Conservation (phyloP, 495 filamentous ascomycete genomes). For the Podospora appendiculata region DNA sequence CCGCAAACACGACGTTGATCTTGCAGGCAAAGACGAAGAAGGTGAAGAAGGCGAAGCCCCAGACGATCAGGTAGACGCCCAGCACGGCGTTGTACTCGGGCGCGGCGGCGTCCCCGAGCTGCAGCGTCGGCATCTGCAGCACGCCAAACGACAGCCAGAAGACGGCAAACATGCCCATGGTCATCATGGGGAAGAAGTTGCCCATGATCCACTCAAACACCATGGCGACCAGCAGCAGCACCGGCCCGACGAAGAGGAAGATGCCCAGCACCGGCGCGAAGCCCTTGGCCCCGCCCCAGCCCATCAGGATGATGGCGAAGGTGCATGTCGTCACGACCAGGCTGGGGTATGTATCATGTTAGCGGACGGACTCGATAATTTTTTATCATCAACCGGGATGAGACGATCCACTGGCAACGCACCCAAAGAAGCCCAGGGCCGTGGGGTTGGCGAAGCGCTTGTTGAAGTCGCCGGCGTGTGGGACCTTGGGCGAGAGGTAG, state of each 20-base stretch:
- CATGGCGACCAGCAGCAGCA: slow-evolving; percentile 39
- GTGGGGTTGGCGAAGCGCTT: slow-evolving; percentile 47
- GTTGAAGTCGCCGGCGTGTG: slow-evolving; percentile 39
- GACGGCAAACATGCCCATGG: slow-evolving; percentile 48
- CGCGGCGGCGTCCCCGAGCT: slow-evolving; percentile 34
- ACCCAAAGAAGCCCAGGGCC: slow-evolving; percentile 46
- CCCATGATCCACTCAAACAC: slow-evolving; percentile 46
- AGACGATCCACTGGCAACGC: too few relatives aligned
- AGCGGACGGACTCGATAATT: neutral
- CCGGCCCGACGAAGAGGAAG: slow-evolving; percentile 48
- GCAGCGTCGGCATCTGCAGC: slow-evolving; percentile 43
- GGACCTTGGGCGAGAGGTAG: slow-evolving; percentile 47
- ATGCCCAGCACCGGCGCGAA: slow-evolving; percentile 46
- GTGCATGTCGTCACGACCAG: slow-evolving; percentile 45
- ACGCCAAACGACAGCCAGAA: slow-evolving; percentile 51
- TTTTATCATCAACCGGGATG: neutral
- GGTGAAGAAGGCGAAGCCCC: slow-evolving; percentile 50
- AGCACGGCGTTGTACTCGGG: slow-evolving; percentile 41
- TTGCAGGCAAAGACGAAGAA: slow-evolving; percentile 49
- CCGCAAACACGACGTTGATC: slow-evolving; percentile 46
- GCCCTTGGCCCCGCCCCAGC: slow-evolving; percentile 45
- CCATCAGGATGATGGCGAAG: slow-evolving; percentile 43
- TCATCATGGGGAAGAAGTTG: slow-evolving; percentile 51
- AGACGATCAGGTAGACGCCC: slow-evolving; percentile 44
- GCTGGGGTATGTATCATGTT: slow-evolving; percentile 11